A percentile compares a stretch with the other conserved stretches of the same genome.
Evolutionary conservation across 2,329 filamentous ascomycete species (phyloP).

Genomic region (Aspergillus spinulosporus): DNA sequence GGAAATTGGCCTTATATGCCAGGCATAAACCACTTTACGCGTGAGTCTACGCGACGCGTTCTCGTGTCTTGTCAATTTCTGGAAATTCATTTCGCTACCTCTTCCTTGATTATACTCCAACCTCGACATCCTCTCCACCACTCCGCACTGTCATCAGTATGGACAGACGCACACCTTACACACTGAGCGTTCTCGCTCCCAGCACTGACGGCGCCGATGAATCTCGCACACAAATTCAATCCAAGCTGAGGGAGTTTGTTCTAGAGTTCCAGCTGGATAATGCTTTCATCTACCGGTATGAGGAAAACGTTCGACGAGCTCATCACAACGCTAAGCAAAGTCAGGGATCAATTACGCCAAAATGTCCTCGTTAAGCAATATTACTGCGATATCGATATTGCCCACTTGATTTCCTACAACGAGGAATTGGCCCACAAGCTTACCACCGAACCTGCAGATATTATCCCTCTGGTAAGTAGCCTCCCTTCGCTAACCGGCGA

Average conservation of each 20-base stretch:
- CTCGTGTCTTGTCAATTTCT: slow-evolving; percentile 26
- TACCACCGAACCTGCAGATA: slow-evolving; percentile 84
- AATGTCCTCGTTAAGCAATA: slow-evolving; percentile 93
- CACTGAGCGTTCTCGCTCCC: slow-evolving; percentile 75
- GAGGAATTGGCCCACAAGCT: slow-evolving; percentile 91
- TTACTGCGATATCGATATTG: slow-evolving; percentile 94
- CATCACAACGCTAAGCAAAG: neutral
- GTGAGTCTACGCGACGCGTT: slow-evolving; percentile 39
- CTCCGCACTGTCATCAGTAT: slow-evolving; percentile 50
- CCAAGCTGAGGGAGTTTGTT: slow-evolving; percentile 83
- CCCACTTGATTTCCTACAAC: slow-evolving; percentile 92
- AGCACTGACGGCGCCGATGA: slow-evolving; percentile 67
- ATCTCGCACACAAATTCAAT: slow-evolving; percentile 70
- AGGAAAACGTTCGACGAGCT: slow-evolving; percentile 24
- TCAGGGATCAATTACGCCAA: slow-evolving; percentile 88
- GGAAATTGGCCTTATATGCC: slow-evolving; percentile 5
- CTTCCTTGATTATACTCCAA: slow-evolving; percentile 17
- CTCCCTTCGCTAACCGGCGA: neutral
- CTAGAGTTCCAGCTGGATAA: slow-evolving; percentile 93
- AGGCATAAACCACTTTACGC: slow-evolving; percentile 43
- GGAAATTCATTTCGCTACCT: slow-evolving; percentile 27
- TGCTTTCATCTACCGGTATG: slow-evolving; percentile 85
- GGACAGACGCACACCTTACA: slow-evolving; percentile 87
- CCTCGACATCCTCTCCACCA: slow-evolving; percentile 6
- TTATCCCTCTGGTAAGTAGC: slow-evolving; percentile 78